Evolutionary conservation across 1,284 basidiomycete genomes (phyloP), one percentile per base, ranked within the genome.

Genomic region (Fistulinella cinereoalba): DNA sequence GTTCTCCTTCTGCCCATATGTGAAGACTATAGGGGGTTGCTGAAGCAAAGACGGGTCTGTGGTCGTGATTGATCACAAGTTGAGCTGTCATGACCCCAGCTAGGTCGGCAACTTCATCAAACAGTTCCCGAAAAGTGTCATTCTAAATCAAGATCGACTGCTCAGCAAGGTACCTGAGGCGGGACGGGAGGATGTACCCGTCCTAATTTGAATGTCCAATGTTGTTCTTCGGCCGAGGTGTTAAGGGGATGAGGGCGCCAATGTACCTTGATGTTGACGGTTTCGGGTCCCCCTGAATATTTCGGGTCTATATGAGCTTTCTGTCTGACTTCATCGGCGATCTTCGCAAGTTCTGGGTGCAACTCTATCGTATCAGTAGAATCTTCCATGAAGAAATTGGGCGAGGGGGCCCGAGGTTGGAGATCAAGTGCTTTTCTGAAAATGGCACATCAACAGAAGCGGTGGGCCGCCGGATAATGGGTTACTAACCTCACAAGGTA

Each of bases 221-320:
- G 53, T 31, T 72, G 56, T 19, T 69, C 56, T 52, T 67, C 60
- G 3, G 69, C 74, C 15, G 57, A 54, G 22, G 63, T 47, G 50
- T 80, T 70, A 40, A 72, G 57, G 1, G 86, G 85, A 66, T 88
- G 85, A 4, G 77, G 76, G 33, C 70, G 69, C 83, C 84, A 87
- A 36, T 67, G 72, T 8, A 88, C 77, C 36, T 65, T 74, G 36
- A 89, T 65, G 13, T 66, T 64, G 13, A 85, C 73, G 10, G 61
- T 64, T 37, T 79, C 71, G 2, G 74, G 71, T 5, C 69, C 68
- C 2, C 67, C 65, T 3, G 49, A 56, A 15, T 46, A 58, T 33
- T 64, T 60, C 8, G 54, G 49, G 22, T 59, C 52, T 44, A 59
- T 41, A 29, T 49, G 50, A 11, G 53, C 57, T 40, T 51, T 56